A percentile compares a stretch with the other conserved stretches of the same genome.
Conservation (phyloP, 2,329 filamentous ascomycete species). For the Verticillium albo-atrum region DNA sequence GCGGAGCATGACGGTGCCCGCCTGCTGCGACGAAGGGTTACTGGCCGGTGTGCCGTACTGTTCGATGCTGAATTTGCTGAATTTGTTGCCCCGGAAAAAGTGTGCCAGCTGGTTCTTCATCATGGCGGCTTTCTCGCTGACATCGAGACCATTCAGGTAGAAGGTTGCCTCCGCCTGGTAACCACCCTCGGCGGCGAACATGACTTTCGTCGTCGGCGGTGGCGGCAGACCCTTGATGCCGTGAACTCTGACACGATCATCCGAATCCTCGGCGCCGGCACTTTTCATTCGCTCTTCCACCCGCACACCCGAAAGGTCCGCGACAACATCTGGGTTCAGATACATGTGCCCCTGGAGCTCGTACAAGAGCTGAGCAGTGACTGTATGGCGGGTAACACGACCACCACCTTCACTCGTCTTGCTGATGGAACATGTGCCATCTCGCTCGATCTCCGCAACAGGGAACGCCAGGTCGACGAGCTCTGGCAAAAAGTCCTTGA, state of each 20-base stretch:
- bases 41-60: constrained; percentile 14
- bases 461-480: constrained; percentile 36
- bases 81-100: constrained; percentile 21
- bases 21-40: constrained; percentile 17
- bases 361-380: constrained; percentile 44
- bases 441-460: constrained; percentile 41
- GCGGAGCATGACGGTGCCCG: constrained; percentile 15
- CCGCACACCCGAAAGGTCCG: constrained; percentile 27
- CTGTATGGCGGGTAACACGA: constrained; percentile 27
- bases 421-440: constrained; percentile 40
- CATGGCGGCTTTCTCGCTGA: constrained; percentile 15
- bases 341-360: constrained; percentile 44
- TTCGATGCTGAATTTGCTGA: constrained; percentile 29
- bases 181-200: constrained; percentile 44
- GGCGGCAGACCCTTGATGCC: constrained; percentile 37
- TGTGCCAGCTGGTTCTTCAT: constrained; percentile 16
- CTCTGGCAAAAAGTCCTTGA: constrained; percentile 20
- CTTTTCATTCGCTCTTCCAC: constrained; percentile 27
- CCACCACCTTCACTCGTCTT: constrained; percentile 21
- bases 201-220: constrained; percentile 46
- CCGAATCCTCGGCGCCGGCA: background rate
- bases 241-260: constrained; percentile 31
- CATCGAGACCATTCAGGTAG: constrained; percentile 10
- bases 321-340: constrained; percentile 43
- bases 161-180: constrained; percentile 34